Evolutionary conservation across 305 asterid species (phyloP), one percentile per base, ranked within the genome.

Genomic region (Plantago rigida): DNA sequence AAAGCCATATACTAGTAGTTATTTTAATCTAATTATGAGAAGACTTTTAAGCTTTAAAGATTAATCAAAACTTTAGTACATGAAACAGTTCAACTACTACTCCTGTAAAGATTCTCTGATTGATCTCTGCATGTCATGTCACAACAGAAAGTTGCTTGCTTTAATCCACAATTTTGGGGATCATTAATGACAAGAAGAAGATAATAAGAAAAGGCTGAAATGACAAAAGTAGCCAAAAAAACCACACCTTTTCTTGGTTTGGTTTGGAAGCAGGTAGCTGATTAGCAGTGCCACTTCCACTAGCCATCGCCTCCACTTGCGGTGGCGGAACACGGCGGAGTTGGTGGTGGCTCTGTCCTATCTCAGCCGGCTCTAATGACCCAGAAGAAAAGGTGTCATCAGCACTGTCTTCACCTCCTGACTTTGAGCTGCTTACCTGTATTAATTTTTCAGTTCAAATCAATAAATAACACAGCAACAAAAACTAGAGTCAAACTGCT

Each of bases 361-460:
- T 41, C 46, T 41, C 46, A 11, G 46, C 13, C 46, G 46, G 13
- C 1, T 41, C 46, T 9, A 41, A 41, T 0, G 92, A 87, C 19
- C 81, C 87, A 24, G 96, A 87, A 9, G 46, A 41, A 10, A 41
- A 41, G 46, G 46, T 41, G 46, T 41, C 42, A 78, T 83, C 93
- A 62, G 75, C 79, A 65, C 89, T 89, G 69, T 73, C 89, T 64
- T 78, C 93, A 41, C 46, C 46, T 71, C 84, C 90, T 63, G 95
- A 82, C 76, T 70, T 83, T 71, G 94, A 81, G 81, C 87, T 86
- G 81, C 87, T 86, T 64, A 87, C 89, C 96, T 84, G 51, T 28
- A 64, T 70, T 65, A 49, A 22, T 22, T 61, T 28, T 41, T 41
- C 46, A 41, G 46, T 41, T 41, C 12, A 41, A 10, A 0, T 41